Percentiles rank a stretch among this genome's conserved stretches.
These are phyloP conservation scores for Mixia osmundae DNA, from an alignment of 1,284 basidiomycete genomes.

Conservation along the genomic window DNA sequence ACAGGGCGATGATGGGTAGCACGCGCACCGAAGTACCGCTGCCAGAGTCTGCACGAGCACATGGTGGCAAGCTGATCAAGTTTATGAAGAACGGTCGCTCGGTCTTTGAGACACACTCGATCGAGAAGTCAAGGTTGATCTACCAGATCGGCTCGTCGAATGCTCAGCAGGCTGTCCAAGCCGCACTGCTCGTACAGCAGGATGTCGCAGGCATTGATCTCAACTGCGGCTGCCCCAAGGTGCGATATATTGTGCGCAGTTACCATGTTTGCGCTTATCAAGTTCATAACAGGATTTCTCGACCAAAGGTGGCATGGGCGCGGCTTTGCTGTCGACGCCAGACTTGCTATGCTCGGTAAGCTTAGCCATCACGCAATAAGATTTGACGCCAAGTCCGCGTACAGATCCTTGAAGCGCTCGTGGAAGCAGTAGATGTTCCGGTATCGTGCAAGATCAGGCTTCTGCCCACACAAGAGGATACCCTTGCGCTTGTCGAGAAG, in stretches of 20 bases:
- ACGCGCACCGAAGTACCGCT: conserved; percentile 43
- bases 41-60: conserved; percentile 25
- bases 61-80: conserved; percentile 63
- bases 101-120: conserved; percentile 78
- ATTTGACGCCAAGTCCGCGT: background rate
- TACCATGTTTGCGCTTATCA: too few relatives aligned
- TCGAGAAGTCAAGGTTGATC: conserved; percentile 74
- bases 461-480: conserved; percentile 62
- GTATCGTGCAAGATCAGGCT: conserved; percentile 83
- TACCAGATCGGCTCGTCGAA: conserved; percentile 80
- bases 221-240: conserved; percentile 41
- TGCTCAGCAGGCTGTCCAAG: conserved; percentile 72
- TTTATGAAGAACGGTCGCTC: conserved; percentile 48
- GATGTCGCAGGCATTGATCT: conserved; percentile 88
- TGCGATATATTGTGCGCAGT: too few relatives aligned
- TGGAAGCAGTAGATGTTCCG: conserved; percentile 49
- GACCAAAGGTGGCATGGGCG: conserved; percentile 86
- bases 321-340: conserved; percentile 42
- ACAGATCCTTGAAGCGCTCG: conserved; percentile 51
- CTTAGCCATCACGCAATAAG: background rate
- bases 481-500: conserved; percentile 57
- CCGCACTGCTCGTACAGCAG: conserved; percentile 58
- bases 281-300: conserved; percentile 46
- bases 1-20: conserved; percentile 78
- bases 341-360: conserved; percentile 1